phyloP scores from a whole-genome alignment of 2,329 filamentous ascomycete genomes.

The Xylaria multiplex region DNA sequence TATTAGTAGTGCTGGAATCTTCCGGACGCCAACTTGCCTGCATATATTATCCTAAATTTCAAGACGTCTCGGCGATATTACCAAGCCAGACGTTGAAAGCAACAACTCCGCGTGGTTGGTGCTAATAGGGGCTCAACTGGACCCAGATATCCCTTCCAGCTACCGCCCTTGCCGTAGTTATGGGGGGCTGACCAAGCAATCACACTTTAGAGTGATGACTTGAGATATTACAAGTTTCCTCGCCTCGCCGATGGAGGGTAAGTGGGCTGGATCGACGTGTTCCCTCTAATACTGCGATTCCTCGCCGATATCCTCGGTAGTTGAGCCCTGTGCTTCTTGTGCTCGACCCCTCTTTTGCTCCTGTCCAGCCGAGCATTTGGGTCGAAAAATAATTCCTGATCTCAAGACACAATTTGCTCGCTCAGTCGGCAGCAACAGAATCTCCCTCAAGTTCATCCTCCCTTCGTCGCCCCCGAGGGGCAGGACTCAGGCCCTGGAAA shows the following conservation, averaged over 20 bases:
- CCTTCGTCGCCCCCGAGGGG: background rate
- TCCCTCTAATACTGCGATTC: background rate
- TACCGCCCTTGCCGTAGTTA: too few species aligned
- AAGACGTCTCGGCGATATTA: background rate
- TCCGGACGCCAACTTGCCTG: background rate
- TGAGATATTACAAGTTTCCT: background rate
- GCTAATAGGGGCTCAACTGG: background rate
- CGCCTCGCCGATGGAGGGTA: background rate
- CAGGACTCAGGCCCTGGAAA: constrained; percentile 38
- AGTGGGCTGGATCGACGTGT: background rate
- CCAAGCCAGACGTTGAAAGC: background rate
- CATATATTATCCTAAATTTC: background rate
- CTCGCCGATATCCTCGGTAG: background rate
- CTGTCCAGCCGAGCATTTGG: background rate
- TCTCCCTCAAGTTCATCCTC: background rate
- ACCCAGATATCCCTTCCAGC: background rate
- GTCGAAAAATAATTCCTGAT: background rate
- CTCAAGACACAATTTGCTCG: background rate
- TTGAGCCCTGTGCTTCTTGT: background rate
- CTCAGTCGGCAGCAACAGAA: constrained; percentile 4
- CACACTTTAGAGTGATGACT: background rate
- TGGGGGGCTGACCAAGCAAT: background rate
- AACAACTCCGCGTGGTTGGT: background rate
- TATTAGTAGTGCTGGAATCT: background rate
- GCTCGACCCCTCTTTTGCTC: background rate